A percentile compares a stretch with the other conserved stretches of the same genome.
Conservation (phyloP, 2,329 filamentous ascomycete species). For the Colletotrichum cereale region DNA sequence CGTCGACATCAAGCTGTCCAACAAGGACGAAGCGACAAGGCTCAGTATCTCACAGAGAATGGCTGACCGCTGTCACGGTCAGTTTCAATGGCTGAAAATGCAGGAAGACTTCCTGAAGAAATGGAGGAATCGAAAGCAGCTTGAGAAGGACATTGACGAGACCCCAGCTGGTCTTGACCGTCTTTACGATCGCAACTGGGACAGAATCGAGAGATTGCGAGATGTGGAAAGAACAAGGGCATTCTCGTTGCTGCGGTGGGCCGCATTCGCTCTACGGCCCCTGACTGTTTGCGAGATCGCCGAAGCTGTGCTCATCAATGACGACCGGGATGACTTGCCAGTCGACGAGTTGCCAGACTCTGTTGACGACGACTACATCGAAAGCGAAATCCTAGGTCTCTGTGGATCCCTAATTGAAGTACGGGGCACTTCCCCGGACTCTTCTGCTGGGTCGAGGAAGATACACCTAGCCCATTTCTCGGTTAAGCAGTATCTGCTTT, state of each 20-base stretch:
- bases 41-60: slow-evolving; percentile 44
- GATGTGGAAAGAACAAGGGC: slow-evolving; percentile 42
- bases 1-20: slow-evolving; percentile 46
- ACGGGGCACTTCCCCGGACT: not conserved
- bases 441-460: not conserved
- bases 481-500: slow-evolving; percentile 42
- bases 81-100: slow-evolving; percentile 52
- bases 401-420: slow-evolving; percentile 50
- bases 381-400: slow-evolving; percentile 45
- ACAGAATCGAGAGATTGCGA: slow-evolving; percentile 39
- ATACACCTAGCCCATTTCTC: slow-evolving; percentile 44
- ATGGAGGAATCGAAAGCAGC: slow-evolving; percentile 46
- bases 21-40: slow-evolving; percentile 43
- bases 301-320: slow-evolving; percentile 45
- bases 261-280: slow-evolving; percentile 43
- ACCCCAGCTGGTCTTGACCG: slow-evolving; percentile 46
- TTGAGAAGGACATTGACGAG: slow-evolving; percentile 46
- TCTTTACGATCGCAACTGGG: slow-evolving; percentile 50
- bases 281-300: slow-evolving; percentile 44
- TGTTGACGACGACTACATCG: slow-evolving; percentile 47
- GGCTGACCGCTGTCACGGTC: slow-evolving; percentile 47
- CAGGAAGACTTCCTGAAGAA: slow-evolving; percentile 44
- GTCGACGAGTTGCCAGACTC: slow-evolving; percentile 45
- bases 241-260: slow-evolving; percentile 48
- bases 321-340: slow-evolving; percentile 40